Percentiles rank a stretch among this genome's conserved stretches.
These are phyloP conservation scores for Mycena filopes DNA, from an alignment of 768 basidiomycete species.

Conservation along the genomic window DNA sequence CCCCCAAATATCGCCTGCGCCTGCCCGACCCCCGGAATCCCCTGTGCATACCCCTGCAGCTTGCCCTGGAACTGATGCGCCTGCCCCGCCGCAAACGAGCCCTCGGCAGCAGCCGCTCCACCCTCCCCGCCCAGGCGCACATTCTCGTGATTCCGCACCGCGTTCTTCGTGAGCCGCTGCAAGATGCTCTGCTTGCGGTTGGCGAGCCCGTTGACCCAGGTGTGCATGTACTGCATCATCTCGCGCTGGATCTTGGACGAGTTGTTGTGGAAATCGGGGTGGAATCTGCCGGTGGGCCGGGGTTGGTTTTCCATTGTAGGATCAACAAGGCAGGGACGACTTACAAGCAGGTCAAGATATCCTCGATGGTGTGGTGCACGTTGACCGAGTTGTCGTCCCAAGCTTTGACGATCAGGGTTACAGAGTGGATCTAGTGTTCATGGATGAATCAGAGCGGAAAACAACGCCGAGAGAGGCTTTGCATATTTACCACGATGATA, in stretches of 20 bases:
- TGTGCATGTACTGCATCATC: slow-evolving; percentile 76
- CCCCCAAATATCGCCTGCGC: slow-evolving; percentile 51
- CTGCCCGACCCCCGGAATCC: slow-evolving; percentile 59
- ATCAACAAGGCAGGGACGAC: slow-evolving; percentile 37
- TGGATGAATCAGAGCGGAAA: neutral
- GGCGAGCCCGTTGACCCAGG: slow-evolving; percentile 68
- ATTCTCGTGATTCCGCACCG: slow-evolving; percentile 80
- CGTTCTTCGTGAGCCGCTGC: slow-evolving; percentile 67
- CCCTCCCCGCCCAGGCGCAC: slow-evolving; percentile 67
- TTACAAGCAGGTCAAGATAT: slow-evolving; percentile 74
- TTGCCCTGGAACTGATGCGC: slow-evolving; percentile 61
- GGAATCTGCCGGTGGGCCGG: slow-evolving; percentile 68
- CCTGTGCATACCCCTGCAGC: slow-evolving; percentile 55
- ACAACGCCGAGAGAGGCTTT: too few species aligned
- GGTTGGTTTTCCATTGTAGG: neutral
- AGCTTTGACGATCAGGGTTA: slow-evolving; percentile 75
- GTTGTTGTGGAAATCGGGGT: slow-evolving; percentile 81
- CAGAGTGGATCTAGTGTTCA: slow-evolving; percentile 63
- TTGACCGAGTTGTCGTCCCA: slow-evolving; percentile 82
- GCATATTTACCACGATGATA: slow-evolving; percentile 74
- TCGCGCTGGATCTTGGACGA: slow-evolving; percentile 75
- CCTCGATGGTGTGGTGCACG: slow-evolving; percentile 65
- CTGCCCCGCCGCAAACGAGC: slow-evolving; percentile 58
- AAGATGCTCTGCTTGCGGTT: slow-evolving; percentile 59
- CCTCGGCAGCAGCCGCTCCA: slow-evolving; percentile 56